Conservation (phyloP, 768 basidiomycete genomes). For the Plicaturopsis crispa region DNA sequence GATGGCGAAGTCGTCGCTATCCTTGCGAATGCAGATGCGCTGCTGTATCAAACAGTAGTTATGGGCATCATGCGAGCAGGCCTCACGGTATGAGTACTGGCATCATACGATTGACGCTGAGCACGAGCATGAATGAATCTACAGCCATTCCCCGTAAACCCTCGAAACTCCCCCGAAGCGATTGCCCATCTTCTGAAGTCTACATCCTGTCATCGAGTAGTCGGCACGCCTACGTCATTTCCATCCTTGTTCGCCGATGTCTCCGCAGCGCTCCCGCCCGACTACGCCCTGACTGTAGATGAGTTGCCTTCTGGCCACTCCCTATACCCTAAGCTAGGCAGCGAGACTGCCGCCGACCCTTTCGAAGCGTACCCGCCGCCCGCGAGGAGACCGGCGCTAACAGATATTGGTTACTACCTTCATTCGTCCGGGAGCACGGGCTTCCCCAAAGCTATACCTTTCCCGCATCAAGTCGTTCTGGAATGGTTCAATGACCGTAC, state of each 20-base stretch:
- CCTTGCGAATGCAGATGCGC: conserved; percentile 21
- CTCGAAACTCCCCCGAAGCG: conserved; percentile 12
- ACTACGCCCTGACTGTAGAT: conserved; percentile 7
- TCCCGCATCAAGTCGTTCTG: conserved; percentile 19
- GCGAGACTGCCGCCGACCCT: conserved; percentile 9
- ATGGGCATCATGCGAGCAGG: conserved; percentile 20
- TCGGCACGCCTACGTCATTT: conserved; percentile 8
- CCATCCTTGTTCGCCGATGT: conserved; percentile 8
- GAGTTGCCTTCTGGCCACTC: conserved; percentile 10
- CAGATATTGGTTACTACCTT: conserved; percentile 24
- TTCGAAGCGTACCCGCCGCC: conserved; percentile 5
- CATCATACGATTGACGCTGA: not conserved
- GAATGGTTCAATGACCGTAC: conserved; percentile 30
- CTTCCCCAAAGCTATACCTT: conserved; percentile 33
- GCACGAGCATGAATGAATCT: not conserved
- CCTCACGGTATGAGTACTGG: conserved; percentile 17
- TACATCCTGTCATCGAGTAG: conserved; percentile 10
- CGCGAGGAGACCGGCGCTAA: conserved; percentile 1
- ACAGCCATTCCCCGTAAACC: conserved; percentile 15
- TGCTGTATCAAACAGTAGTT: conserved; percentile 19
- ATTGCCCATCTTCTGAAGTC: conserved; percentile 12
- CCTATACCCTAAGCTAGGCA: conserved; percentile 21
- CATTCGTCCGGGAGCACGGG: conserved; percentile 47
- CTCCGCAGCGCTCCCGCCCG: conserved; percentile 1
- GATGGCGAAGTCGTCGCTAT: conserved; percentile 22